These are phyloP conservation scores for Boletellus emodensis DNA, from an alignment of 768 basidiomycete genomes.

Conservation along the genomic window DNA sequence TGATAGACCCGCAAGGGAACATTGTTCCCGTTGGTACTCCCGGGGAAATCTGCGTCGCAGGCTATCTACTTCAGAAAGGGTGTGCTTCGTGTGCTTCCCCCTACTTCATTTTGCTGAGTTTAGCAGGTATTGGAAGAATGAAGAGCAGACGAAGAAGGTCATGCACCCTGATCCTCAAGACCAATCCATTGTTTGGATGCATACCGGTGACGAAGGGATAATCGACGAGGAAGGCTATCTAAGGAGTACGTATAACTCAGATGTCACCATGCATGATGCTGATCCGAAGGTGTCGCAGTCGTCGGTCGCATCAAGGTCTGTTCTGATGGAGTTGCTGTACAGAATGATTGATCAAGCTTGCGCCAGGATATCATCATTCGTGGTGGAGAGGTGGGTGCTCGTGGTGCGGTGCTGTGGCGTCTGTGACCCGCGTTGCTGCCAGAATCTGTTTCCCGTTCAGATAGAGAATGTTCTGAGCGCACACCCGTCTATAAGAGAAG, in stretches of 20 bases:
- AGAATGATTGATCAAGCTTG: constrained; percentile 1
- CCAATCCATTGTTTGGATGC: constrained; percentile 68
- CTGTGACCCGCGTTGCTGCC: not conserved
- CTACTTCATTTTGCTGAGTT: not conserved
- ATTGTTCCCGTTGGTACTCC: constrained; percentile 68
- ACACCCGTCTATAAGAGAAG: constrained; percentile 59
- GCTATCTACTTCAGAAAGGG: constrained; percentile 81
- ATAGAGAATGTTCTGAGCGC: constrained; percentile 72
- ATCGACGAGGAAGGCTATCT: constrained; percentile 82
- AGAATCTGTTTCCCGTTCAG: constrained; percentile 82
- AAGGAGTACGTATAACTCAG: constrained; percentile 43
- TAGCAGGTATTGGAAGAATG: constrained; percentile 71
- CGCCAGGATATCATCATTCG: constrained; percentile 77
- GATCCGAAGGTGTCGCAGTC: constrained; percentile 39
- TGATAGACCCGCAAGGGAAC: constrained; percentile 56
- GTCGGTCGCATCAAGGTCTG: constrained; percentile 76
- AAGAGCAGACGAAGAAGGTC: constrained; percentile 57
- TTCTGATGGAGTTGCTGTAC: not conserved
- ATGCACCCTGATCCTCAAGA: constrained; percentile 52
- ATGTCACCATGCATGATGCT: not conserved
- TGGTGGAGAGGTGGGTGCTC: constrained; percentile 63
- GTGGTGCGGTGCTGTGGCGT: not conserved
- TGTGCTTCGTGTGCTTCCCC: constrained; percentile 20
- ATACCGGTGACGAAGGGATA: constrained; percentile 77
- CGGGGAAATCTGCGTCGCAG: constrained; percentile 70